These are phyloP conservation scores for Volvox africanus DNA, from an alignment of 139 green algal genomes.

Conservation along the genomic window DNA sequence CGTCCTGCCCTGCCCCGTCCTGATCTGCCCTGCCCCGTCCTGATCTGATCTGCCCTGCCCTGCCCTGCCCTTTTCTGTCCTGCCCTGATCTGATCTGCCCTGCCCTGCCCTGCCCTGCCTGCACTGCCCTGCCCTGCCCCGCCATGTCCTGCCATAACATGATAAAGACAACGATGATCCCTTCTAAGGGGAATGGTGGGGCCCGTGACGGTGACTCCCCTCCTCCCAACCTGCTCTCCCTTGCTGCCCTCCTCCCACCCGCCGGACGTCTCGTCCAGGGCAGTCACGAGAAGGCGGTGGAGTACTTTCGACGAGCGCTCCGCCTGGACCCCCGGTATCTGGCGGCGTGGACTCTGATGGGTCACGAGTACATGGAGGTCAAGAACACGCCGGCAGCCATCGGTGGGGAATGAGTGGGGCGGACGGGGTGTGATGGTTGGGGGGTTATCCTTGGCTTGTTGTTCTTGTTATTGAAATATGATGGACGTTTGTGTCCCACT, in stretches of 20 bases:
- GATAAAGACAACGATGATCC: too few species aligned
- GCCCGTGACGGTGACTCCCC: too few species aligned
- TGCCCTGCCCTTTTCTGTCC: too few species aligned
- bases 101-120: too few species aligned
- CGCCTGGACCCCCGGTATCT: slow-evolving; percentile 89
- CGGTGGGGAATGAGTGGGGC: slow-evolving; percentile 22
- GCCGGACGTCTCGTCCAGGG: slow-evolving; percentile 49
- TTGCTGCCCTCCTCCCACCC: neutral
- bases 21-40: neutral
- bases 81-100: too few species aligned
- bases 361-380: slow-evolving; percentile 98
- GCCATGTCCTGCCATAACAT: too few species aligned
- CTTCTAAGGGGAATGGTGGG: too few species aligned
- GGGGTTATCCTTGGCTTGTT: neutral
- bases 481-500: neutral
- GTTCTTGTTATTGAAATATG: too few species aligned
- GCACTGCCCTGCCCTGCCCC: too few species aligned
- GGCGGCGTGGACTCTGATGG: slow-evolving; percentile 98
- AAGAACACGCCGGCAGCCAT: slow-evolving; percentile 85
- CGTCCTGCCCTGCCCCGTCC: neutral
- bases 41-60: too few species aligned
- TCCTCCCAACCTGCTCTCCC: neutral
- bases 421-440: neutral
- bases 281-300: slow-evolving; percentile 84
- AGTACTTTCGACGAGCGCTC: slow-evolving; percentile 94